Percentiles rank a stretch among this genome's conserved stretches.
Evolutionary conservation across 192 early-diverging fungal genomes (phyloP).

Genomic region (Podila minutissima): DNA sequence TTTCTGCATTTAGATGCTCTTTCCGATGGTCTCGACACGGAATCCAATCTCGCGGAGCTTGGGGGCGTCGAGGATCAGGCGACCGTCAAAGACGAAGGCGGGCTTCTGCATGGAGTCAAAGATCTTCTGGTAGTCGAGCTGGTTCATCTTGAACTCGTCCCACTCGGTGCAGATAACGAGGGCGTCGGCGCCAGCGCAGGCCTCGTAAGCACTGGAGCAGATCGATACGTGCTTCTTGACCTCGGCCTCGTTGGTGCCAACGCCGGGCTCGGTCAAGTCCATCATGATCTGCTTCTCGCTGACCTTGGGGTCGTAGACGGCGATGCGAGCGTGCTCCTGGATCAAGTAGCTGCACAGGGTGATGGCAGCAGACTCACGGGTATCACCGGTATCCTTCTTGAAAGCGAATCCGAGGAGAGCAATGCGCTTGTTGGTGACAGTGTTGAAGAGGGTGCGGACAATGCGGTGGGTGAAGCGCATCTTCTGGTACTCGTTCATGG

Average conservation of each 20-base stretch:
- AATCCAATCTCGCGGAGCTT: slow-evolving; percentile 81
- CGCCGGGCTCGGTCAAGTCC: slow-evolving; percentile 71
- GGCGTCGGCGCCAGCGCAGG: slow-evolving; percentile 74
- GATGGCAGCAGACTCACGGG: slow-evolving; percentile 93
- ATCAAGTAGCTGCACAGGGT: slow-evolving; percentile 83
- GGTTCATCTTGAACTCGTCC: slow-evolving; percentile 82
- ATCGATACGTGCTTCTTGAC: slow-evolving; percentile 74
- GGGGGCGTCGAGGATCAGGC: slow-evolving; percentile 73
- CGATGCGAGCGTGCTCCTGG: slow-evolving; percentile 76
- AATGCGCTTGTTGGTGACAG: slow-evolving; percentile 82
- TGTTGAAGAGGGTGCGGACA: slow-evolving; percentile 78
- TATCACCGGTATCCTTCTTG: slow-evolving; percentile 95
- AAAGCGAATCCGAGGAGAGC: slow-evolving; percentile 92
- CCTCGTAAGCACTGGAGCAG: slow-evolving; percentile 76
- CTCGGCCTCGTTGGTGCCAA: slow-evolving; percentile 54
- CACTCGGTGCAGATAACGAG: slow-evolving; percentile 87
- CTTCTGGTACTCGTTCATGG: slow-evolving; percentile 94
- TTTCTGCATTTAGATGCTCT: slow-evolving; percentile 13
- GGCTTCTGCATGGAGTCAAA: slow-evolving; percentile 80
- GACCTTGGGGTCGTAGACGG: slow-evolving; percentile 94
- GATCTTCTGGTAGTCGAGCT: slow-evolving; percentile 71
- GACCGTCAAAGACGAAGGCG: slow-evolving; percentile 90
- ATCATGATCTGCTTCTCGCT: slow-evolving; percentile 70
- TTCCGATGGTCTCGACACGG: slow-evolving; percentile 72
- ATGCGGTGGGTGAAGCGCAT: slow-evolving; percentile 81